Evolutionary conservation across 305 asterid species (phyloP).

Genomic region (Nicotiana rustica): DNA sequence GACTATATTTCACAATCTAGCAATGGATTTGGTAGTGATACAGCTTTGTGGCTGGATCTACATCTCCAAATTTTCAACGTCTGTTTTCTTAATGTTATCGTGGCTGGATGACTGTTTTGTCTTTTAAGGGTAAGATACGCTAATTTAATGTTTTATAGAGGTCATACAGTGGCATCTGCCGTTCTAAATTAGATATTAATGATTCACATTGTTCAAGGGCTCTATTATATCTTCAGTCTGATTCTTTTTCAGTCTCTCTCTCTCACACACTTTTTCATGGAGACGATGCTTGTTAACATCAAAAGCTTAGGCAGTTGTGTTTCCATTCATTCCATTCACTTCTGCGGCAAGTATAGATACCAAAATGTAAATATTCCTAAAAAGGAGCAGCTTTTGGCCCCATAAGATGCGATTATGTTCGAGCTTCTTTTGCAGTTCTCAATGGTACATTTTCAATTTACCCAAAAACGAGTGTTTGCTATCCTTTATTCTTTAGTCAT

Average conservation of each 20-base stretch:
- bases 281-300: neutral
- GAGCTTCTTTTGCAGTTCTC: neutral
- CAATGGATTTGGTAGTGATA: constrained; percentile 30
- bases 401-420: neutral
- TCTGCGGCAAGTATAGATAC: neutral
- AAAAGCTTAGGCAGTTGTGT: neutral
- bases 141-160: constrained; percentile 15
- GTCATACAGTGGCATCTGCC: neutral
- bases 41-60: constrained; percentile 30
- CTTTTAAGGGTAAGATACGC: constrained; percentile 1
- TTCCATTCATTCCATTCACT: neutral
- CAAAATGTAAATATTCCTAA: neutral
- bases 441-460: neutral
- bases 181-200: constrained; percentile 1
- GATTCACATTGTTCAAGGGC: constrained; percentile 12
- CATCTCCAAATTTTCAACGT: constrained; percentile 18
- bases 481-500: neutral
- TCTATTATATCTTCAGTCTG: neutral
- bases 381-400: neutral
- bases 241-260: no score
- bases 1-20: constrained; percentile 10
- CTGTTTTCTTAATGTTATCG: neutral
- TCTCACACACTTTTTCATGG: neutral
- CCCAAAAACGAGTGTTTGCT: neutral
- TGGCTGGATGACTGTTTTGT: constrained; percentile 4